These are phyloP conservation scores for Jacaranda copaia DNA, from an alignment of 257 asterid species.

Conservation along the genomic window DNA sequence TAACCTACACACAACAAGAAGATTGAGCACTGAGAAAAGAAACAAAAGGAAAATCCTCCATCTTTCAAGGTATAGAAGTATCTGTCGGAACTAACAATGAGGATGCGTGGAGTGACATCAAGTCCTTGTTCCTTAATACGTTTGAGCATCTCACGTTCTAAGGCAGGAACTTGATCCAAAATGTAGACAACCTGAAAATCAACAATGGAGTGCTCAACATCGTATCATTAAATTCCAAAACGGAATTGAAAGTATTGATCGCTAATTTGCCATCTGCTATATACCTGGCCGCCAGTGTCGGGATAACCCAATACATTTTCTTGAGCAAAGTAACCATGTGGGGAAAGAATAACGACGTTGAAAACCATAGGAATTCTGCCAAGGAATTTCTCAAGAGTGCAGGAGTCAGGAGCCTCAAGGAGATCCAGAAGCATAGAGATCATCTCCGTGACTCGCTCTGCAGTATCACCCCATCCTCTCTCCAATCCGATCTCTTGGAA, in stretches of 20 bases:
- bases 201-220: neutral
- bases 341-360: constrained; percentile 95
- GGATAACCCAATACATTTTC: constrained; percentile 98
- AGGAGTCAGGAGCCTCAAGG: constrained; percentile 92
- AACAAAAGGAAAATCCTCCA: neutral
- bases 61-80: neutral
- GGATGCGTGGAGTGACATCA: constrained; percentile 84
- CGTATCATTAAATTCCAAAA: neutral
- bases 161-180: constrained; percentile 99
- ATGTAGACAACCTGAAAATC: constrained; percentile 86
- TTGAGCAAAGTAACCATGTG: constrained; percentile 99
- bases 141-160: constrained; percentile 91
- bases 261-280: neutral
- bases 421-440: constrained; percentile 87
- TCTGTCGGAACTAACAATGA: constrained; percentile 59
- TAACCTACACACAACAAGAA: constrained; percentile 57
- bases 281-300: constrained; percentile 98
- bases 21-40: neutral
- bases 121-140: constrained; percentile 99
- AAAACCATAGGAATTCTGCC: constrained; percentile 94
- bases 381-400: constrained; percentile 89
- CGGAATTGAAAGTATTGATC: neutral
- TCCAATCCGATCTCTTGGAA: constrained; percentile 93
- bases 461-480: constrained; percentile 97
- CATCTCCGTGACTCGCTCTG: constrained; percentile 76